Evolutionary conservation across 768 basidiomycete species (phyloP).

Genomic region (Boletus sp.): DNA sequence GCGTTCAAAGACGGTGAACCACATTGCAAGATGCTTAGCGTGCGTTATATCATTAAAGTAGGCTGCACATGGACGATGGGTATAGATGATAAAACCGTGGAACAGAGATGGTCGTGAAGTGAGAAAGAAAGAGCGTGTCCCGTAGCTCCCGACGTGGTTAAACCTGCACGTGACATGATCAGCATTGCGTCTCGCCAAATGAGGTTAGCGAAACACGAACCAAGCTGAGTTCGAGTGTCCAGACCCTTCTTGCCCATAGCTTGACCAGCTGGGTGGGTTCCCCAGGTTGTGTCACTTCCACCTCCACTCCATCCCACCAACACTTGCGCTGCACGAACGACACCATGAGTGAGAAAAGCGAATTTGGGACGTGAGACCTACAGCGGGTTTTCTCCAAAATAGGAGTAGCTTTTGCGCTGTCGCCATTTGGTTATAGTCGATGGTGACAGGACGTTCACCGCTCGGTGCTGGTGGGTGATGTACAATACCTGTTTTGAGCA

Average conservation of each 20-base stretch:
- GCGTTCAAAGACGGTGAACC: not conserved
- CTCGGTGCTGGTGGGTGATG: constrained; percentile 55
- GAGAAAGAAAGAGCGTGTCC: constrained; percentile 5
- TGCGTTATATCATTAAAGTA: constrained; percentile 27
- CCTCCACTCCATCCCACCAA: constrained; percentile 98
- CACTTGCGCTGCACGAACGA: constrained; percentile 76
- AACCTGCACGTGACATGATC: constrained; percentile 14
- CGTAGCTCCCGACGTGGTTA: constrained; percentile 4
- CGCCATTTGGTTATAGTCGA: constrained; percentile 91
- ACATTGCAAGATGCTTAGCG: constrained; percentile 24
- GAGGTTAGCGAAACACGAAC: constrained; percentile 41
- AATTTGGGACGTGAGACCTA: constrained; percentile 40
- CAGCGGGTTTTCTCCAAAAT: constrained; percentile 99
- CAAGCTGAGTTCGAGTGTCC: constrained; percentile 96
- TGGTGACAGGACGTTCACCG: constrained; percentile 67
- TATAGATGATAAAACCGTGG: constrained; percentile 23
- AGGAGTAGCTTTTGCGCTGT: constrained; percentile 95
- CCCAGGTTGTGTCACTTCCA: constrained; percentile 66
- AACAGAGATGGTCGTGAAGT: constrained; percentile 20
- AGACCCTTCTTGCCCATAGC: constrained; percentile 95
- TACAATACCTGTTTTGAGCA: constrained; percentile 94
- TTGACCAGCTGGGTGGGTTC: constrained; percentile 63
- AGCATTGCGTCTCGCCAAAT: not conserved
- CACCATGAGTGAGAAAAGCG: not conserved
- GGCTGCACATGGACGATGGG: constrained; percentile 26